Base-by-base conservation (phyloP, 1,139 yeast species). In the Kurtzmaniella quercitrusa region DNA sequence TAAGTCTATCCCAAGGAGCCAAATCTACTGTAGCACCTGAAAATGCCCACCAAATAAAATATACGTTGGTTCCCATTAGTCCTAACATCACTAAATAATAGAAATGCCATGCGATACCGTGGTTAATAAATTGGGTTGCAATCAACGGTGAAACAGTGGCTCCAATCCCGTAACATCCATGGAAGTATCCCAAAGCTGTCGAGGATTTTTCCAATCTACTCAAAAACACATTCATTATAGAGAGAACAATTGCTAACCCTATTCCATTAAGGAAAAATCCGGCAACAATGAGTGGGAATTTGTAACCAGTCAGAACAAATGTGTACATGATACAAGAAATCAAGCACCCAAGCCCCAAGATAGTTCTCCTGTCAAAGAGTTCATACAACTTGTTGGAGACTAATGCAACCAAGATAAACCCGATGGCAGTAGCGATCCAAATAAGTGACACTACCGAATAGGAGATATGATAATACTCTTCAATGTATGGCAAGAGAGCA, bases 91-190 rank as follows among this genome's bases (percentile, higher is more conserved):
- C 65, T 12, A 69, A 57, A 50, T 77, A 79, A 54, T 65, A 75
- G 42, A 53, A 63, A 54, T 73, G 65, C 85, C 85, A 79, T 42
- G 47, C 51, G 14, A 69, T 54, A 4, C 76, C 77, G 27, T 68
- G 62, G 12, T 60, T 59, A 15, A 72, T 61, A 65, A 78, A 68
- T n/a, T 70, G 63, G 0, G 82, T 77, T 4, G 76, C 79, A n/a
- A 57, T 43, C 39, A 60, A 47, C 3, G 65, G 65, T n/a, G 62
- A 54, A 4, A 57, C 41, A 1, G 63, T 53, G 1, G 82, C 84
- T 3, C 84, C 85, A 1, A 74, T 46, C 1, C 85, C 84, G 51
- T 79, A 79, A 17, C 61, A 55, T 0, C 81, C 83, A 55, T 79
- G 85, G 48, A 70, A 63, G 29, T 63, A 58, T 0, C 82, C 81